Percentiles rank a stretch among this genome's conserved stretches.
These are phyloP conservation scores for Penicillium verrucosum DNA, from an alignment of 2,329 filamentous ascomycete species.

Conservation along the genomic window DNA sequence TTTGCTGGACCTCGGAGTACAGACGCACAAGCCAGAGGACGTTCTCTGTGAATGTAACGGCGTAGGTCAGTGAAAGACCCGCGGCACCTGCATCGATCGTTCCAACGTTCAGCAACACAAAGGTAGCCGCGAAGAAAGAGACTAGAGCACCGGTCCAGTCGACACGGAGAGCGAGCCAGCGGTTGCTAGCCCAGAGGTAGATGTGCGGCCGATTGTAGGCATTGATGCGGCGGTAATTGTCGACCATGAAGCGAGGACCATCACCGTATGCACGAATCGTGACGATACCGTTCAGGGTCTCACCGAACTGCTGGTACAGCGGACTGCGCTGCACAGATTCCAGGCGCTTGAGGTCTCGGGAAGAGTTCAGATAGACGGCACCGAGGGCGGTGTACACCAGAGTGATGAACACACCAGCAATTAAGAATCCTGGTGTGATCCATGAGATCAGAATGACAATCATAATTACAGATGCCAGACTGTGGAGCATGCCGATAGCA, in stretches of 20 bases:
- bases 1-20: constrained; percentile 94
- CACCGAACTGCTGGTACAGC: constrained; percentile 95
- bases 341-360: constrained; percentile 90
- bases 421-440: constrained; percentile 87
- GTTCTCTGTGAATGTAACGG: constrained; percentile 94
- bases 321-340: constrained; percentile 94
- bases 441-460: constrained; percentile 82
- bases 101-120: constrained; percentile 80
- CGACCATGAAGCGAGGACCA: constrained; percentile 85
- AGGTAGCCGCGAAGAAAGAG: constrained; percentile 87
- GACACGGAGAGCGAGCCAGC: constrained; percentile 91
- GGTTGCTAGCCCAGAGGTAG: constrained; percentile 92
- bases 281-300: constrained; percentile 89
- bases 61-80: constrained; percentile 91
- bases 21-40: constrained; percentile 93
- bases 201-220: constrained; percentile 90
- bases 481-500: constrained; percentile 72
- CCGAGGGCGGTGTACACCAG: constrained; percentile 78
- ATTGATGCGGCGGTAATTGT: constrained; percentile 86
- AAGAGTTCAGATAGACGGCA: constrained; percentile 83
- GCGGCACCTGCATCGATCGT: constrained; percentile 85
- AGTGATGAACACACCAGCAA: constrained; percentile 82
- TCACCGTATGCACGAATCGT: constrained; percentile 97
- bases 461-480: constrained; percentile 68
- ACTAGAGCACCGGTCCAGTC: constrained; percentile 89